These are phyloP conservation scores for Fusarium subglutinans DNA, from an alignment of 2,329 filamentous ascomycete species.

Conservation along the genomic window DNA sequence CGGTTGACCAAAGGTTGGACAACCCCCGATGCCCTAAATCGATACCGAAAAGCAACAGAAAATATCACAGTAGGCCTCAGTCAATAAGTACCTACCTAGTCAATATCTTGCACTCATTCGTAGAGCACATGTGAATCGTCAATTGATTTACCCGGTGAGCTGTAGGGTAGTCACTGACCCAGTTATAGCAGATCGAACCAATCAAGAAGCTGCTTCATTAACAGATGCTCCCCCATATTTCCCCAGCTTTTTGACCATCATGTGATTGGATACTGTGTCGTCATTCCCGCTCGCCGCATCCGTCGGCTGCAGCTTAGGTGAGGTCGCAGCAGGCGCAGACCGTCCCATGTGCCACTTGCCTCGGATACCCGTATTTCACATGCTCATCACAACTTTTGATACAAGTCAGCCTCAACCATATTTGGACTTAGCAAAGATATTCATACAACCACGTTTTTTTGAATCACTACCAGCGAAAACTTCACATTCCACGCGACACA, in stretches of 20 bases:
- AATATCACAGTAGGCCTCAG: not conserved
- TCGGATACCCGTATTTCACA: slow-evolving; percentile 44
- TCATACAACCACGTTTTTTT: slow-evolving; percentile 2
- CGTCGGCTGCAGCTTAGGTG: slow-evolving; percentile 36
- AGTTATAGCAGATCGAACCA: not conserved
- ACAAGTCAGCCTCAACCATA: slow-evolving; percentile 20
- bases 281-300: slow-evolving; percentile 42
- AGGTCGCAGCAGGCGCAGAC: slow-evolving; percentile 21
- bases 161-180: not conserved
- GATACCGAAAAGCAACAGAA: accelerated
- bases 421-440: slow-evolving; percentile 3
- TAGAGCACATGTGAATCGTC: not conserved
- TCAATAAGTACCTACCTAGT: not conserved
- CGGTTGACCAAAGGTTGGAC: too few species aligned
- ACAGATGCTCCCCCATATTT: slow-evolving; percentile 34
- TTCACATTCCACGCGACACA: not conserved
- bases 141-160: not conserved
- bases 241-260: slow-evolving; percentile 41
- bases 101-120: too few species aligned
- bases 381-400: slow-evolving; percentile 32
- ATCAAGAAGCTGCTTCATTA: not conserved
- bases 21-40: too few species aligned
- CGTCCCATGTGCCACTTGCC: slow-evolving; percentile 42
- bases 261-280: slow-evolving; percentile 41
- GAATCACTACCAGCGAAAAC: not conserved